Evolutionary conservation across 108 stramenopile species (phyloP), one percentile per base, ranked within the genome.

Genomic region (Chaetoceros muelleri): DNA sequence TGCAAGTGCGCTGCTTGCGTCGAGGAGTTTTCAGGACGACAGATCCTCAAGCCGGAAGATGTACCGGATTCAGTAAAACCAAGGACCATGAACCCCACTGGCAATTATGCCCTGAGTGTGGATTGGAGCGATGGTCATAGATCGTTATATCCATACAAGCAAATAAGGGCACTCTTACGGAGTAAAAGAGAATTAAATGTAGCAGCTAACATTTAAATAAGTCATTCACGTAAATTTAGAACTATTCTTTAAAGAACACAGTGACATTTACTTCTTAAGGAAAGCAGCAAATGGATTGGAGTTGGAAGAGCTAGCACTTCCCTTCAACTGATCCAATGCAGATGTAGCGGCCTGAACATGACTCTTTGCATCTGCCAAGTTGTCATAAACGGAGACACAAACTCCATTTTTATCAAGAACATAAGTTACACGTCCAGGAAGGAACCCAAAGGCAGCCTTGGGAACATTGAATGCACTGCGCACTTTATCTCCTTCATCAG

Each of bases 81-180:
- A 1, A 28, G 76, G 40, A 64, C 53, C 2, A 79, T 89, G 81
- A 28, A 49, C 24, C 76, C 82, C 17, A 82, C 80, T 2, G 93
- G 93, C 47, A 87, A 90, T 50, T 94, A 94, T 75, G 93, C 89
- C n/a, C 59, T 85, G 46, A 78, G 79, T 23, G 79, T 94, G 1
- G 82, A 90, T 62, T 94, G 93, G 93, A 80, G 78, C 10, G 93
- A 94, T 67, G 93, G 89, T 3, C 93, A 94, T 67, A 61, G 69
- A 28, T 89, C 87, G 16, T 66, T 93, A 16, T 93, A 87, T 65
- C 92, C 92, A 0, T 89, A 87, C 60, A 69, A 79, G 27, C 82
- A 85, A 57, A 71, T 90, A 23, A 40, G 61, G 51, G 22, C 65
- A 3, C 48, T 75, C 47, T 28, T 75, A 24, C 34, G 25, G n/a